Evolutionary conservation across 1,284 basidiomycete species (phyloP), one percentile per base, ranked within the genome.

Genomic region (Ceratorhiza oryzae-sativae): DNA sequence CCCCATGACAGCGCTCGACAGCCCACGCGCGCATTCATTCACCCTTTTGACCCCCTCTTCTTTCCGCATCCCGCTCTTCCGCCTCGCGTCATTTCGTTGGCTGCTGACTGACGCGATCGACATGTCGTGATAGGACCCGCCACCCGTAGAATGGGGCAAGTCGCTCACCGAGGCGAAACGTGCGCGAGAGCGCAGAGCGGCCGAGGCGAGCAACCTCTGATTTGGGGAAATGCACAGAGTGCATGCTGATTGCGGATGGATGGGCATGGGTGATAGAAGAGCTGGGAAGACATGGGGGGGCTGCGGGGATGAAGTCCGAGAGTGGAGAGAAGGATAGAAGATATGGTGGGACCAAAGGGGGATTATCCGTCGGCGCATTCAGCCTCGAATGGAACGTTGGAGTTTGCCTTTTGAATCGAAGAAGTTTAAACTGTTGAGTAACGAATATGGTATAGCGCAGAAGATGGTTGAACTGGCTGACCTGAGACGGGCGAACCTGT

Each of bases 111-210:
- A 68, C 42, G 30, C 53, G 27, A 30, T 45, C 41, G 32, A 36
- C 39, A 58, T 23, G 34, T 25, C 51, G 4, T 68, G 51, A 58
- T 41, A 68, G 65, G 65, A 68, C 34, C 65, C 65, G 39, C 65
- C 65, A 15, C 36, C 20, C n/a, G 53, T 68, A n/a, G 65, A 68
- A 41, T 68, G 65, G 65, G 65, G 65, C 65, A 68, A 68, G 41
- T 68, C 65, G 49, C 65, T 68, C 25, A 55, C 65, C 10, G 65
- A 68, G 39, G 65, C 65, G 65, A 68, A 56, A 53, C 65, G 65
- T 23, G 53, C 41, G 53, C 65, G 65, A 2, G 65, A 68, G 20
- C 65, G 65, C 41, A 68, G 65, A 68, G 30, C 20, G 51, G 51
- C 65, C 30, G 51, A 68, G 49, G 65, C 65, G 65, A 68, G 65